Evolutionary conservation across 2,329 filamentous ascomycete species (phyloP), one percentile per base, ranked within the genome.

Genomic region (Hypoxylon sp.): DNA sequence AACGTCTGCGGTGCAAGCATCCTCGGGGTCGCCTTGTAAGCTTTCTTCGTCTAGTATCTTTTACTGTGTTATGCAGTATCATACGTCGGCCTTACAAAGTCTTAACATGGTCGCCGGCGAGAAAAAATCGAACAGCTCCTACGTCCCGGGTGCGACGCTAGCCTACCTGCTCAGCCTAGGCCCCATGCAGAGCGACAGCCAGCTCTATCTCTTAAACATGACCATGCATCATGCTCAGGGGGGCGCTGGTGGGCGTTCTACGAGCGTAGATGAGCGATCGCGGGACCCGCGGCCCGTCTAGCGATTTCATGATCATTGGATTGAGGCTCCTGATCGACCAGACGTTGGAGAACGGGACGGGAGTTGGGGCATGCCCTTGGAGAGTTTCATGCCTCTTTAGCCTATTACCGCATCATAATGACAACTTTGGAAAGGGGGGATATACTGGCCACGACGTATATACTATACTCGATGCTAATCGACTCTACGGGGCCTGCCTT

Each of bases 331-430:
- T 34, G 25, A 17, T 46, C n/a, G 38, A 57, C 25, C 23, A 46
- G 38, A 46, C 28, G 53, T 28, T 46, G 53, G 41, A 57, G 53
- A 52, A 52, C 11, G 21, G 50, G 50, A 38, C 49, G 6, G 49
- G 32, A 5, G 52, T 56, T 14, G n/a, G 38, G 25, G 38, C 53
- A 17, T 14, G 21, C 17, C 25, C 53, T 46, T 57, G 53, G 52
- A 34, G 13, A 32, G 53, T 45, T 45, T 53, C 6, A 9, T 13
- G 3, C 32, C 28, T 30, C 23, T 45, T 49, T 14, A 49, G 21
- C 23, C 25, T 28, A 13, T 19, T 17, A 46, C 43, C n/a, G 1
- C 2, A 6, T 30, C 28, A 1, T 9, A 30, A 13, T 13, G 5
- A 5, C 9, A 25, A 23, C 11, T 46, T 21, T 41, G n/a, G n/a